Conservation (phyloP, 2,329 filamentous ascomycete species). For the Chaetomiaceae sp. region DNA sequence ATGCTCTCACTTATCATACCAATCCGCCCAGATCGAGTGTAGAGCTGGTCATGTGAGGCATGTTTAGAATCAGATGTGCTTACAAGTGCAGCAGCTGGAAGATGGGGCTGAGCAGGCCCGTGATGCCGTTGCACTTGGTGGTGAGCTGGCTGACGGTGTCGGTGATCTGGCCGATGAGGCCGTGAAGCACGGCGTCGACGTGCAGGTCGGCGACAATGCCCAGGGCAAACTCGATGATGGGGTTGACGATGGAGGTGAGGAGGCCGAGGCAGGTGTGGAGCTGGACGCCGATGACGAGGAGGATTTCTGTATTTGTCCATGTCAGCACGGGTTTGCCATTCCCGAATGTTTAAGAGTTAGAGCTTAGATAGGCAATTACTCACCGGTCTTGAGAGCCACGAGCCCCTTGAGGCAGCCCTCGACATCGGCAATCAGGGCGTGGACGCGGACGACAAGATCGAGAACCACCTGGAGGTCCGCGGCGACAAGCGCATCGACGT, state of each 20-base stretch:
- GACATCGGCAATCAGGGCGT: constrained; percentile 11
- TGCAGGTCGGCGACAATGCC: constrained; percentile 6
- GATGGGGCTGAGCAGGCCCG: constrained; percentile 3
- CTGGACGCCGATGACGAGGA: constrained; percentile 5
- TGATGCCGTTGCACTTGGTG: neutral
- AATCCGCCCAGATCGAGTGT: too few species aligned
- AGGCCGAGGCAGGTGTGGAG: constrained; percentile 7
- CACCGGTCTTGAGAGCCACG: constrained; percentile 11
- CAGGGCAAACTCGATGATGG: constrained; percentile 9
- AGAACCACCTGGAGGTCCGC: constrained; percentile 15
- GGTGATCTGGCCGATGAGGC: constrained; percentile 9
- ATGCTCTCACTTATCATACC: too few species aligned
- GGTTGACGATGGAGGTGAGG: constrained; percentile 1
- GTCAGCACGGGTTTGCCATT: neutral
- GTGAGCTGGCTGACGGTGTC: neutral
- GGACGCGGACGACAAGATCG: constrained; percentile 8
- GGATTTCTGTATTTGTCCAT: constrained; percentile 10
- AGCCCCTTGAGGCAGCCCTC: constrained; percentile 10
- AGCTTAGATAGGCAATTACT: too few species aligned
- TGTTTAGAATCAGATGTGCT: too few species aligned
- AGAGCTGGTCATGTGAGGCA: too few species aligned
- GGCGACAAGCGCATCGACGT: constrained; percentile 7
- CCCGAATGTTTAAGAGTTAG: neutral
- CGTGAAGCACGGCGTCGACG: neutral
- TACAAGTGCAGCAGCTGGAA: constrained; percentile 6